Percentiles rank a stretch among this genome's conserved stretches.
These are phyloP conservation scores for Linnemannia exigua DNA, from an alignment of 192 early-diverging fungal genomes.

Conservation along the genomic window DNA sequence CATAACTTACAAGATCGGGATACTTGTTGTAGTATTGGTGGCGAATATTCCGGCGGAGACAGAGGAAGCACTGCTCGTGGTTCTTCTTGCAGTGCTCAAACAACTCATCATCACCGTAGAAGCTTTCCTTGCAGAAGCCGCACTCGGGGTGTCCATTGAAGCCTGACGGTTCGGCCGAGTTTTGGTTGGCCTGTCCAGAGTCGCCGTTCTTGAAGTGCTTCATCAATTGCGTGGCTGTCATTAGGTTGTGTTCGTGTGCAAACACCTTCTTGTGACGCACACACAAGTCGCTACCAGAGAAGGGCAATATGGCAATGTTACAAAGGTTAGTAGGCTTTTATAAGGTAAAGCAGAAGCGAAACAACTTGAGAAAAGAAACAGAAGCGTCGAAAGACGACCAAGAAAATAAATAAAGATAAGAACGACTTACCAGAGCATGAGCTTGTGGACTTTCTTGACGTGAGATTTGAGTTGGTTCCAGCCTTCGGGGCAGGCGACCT, in stretches of 20 bases:
- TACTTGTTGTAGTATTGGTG: constrained; percentile 94
- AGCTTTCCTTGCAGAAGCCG: constrained; percentile 86
- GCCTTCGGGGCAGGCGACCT: constrained; percentile 77
- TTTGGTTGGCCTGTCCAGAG: constrained; percentile 49
- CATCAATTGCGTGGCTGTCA: constrained; percentile 80
- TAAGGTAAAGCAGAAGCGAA: neutral
- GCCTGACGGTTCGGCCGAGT: constrained; percentile 69
- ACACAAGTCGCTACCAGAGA: constrained; percentile 83
- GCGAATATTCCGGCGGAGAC: constrained; percentile 77
- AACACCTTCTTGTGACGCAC: constrained; percentile 93
- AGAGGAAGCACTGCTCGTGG: constrained; percentile 97
- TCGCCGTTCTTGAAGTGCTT: constrained; percentile 84
- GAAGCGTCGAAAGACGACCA: no score
- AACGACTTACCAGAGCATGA: constrained; percentile 86
- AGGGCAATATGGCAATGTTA: neutral
- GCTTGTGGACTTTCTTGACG: constrained; percentile 79
- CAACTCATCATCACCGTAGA: constrained; percentile 95
- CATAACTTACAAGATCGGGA: constrained; percentile 72
- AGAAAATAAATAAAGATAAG: constrained; percentile 16
- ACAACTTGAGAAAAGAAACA: neutral
- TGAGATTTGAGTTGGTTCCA: constrained; percentile 92
- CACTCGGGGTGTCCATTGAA: constrained; percentile 93
- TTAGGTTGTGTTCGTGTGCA: constrained; percentile 92
- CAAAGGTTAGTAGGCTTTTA: neutral
- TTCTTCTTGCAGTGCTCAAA: constrained; percentile 93